Evolutionary conservation across 257 asterid genomes (phyloP), one percentile per base, ranked within the genome.

Genomic region (Ilex asprella): DNA sequence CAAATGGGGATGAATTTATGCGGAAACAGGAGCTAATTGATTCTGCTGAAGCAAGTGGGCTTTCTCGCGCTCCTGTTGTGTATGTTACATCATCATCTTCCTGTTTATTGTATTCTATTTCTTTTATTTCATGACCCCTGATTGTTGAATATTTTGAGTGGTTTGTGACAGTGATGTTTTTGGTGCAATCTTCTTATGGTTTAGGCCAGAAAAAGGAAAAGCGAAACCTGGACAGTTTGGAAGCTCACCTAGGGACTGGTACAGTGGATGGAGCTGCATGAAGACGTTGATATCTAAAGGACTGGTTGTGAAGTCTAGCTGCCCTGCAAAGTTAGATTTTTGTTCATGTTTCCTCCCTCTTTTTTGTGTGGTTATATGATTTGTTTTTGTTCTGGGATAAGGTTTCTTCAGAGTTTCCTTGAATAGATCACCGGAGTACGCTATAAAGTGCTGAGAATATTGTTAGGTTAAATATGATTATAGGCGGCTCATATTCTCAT

Each of bases 181-280:
- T 3, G 41, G 41, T 35, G 8, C 41, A 35, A 35, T 7, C 41
- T 3, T 35, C 41, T 35, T 35, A 35, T 35, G 5, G 8, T 41
- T 55, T 46, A 92, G 99, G 82, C 94, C 97, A 62, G 97, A 89
- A 62, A 81, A 82, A 67, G 88, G 84, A 63, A 89, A 87, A 70
- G 95, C 90, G 58, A 86, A 86, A 81, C 81, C 87, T 55, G 93
- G 88, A 64, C 80, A 74, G 56, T 84, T 84, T 77, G 93, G 95
- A 65, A 84, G 82, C 83, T 87, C 99, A 58, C 81, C 89, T 31
- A 76, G 77, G 81, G 95, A 86, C 68, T 87, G 99, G 99, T 92
- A 92, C 84, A 85, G 73, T 60, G 99, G 97, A 78, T 92, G 99
- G 99, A 86, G 68, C 78, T 82, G 95, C 83, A 92, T 92, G 99